phyloP scores from a whole-genome alignment of 192 early-diverging fungal species.

The Coemansia sp. region DNA sequence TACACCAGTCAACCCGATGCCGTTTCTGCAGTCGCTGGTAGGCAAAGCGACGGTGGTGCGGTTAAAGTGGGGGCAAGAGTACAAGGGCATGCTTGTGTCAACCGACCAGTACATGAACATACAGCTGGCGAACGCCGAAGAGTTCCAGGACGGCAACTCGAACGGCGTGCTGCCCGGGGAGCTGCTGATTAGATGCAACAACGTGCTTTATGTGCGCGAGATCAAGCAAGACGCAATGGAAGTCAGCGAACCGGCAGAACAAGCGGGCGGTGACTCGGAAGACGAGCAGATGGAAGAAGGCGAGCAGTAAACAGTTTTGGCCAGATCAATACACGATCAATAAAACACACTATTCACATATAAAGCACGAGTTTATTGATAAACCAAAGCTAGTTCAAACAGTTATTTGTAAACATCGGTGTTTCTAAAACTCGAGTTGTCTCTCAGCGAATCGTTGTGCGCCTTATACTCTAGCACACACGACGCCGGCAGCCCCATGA shows the following conservation, averaged over 20 bases:
- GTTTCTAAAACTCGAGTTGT: constrained; percentile 84
- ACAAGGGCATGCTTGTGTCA: constrained; percentile 87
- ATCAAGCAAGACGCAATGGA: constrained; percentile 42
- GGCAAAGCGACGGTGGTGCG: constrained; percentile 90
- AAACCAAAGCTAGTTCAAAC: too few relatives aligned
- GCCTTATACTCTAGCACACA: constrained; percentile 95
- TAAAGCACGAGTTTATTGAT: too few relatives aligned
- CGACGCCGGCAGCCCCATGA: constrained; percentile 81
- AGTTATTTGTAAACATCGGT: constrained; percentile 65
- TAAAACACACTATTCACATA: too few relatives aligned
- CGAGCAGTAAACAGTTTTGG: constrained; percentile 25
- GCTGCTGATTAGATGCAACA: constrained; percentile 91
- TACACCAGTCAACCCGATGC: constrained; percentile 95
- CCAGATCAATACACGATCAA: too few relatives aligned
- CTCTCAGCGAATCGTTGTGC: constrained; percentile 82
- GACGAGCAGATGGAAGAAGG: constrained; percentile 54
- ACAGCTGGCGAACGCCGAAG: constrained; percentile 91
- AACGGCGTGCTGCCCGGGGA: constrained; percentile 82
- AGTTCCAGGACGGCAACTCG: constrained; percentile 90
- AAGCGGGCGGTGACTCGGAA: constrained; percentile 12
- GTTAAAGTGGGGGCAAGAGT: constrained; percentile 99
- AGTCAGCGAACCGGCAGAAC: not conserved
- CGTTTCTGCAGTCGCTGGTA: constrained; percentile 89
- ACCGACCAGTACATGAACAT: constrained; percentile 99
- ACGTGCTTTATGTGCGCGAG: constrained; percentile 78